These are phyloP conservation scores for Spiromastix sp. DNA, from an alignment of 2,329 filamentous ascomycete species.

Conservation along the genomic window DNA sequence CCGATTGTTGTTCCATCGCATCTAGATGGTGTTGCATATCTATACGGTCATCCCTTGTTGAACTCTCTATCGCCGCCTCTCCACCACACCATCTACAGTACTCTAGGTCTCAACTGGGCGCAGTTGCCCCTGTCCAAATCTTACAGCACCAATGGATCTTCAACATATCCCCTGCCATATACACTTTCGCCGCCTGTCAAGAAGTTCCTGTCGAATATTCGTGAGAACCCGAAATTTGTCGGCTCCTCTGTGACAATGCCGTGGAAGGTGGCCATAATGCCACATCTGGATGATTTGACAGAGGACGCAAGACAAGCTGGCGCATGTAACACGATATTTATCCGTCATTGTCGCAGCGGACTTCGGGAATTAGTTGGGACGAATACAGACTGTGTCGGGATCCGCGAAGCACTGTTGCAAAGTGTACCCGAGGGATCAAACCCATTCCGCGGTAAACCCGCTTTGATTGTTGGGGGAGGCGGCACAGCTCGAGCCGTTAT, in stretches of 20 bases:
- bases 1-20: constrained; percentile 21
- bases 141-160: constrained; percentile 14
- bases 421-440: constrained; percentile 31
- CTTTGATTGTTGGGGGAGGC: constrained; percentile 65
- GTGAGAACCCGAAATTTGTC: constrained; percentile 33
- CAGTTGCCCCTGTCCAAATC: constrained; percentile 37
- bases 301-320: constrained; percentile 58
- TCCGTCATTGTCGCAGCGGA: constrained; percentile 39
- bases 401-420: constrained; percentile 59
- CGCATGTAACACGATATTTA: constrained; percentile 70
- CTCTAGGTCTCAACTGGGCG: constrained; percentile 42
- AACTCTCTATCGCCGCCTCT: constrained; percentile 47
- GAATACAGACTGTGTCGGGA: constrained; percentile 72
- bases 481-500: constrained; percentile 69
- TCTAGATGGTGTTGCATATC: constrained; percentile 42
- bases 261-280: constrained; percentile 67
- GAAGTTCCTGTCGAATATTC: constrained; percentile 25
- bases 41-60: constrained; percentile 47
- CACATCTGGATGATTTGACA: constrained; percentile 62
- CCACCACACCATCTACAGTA: constrained; percentile 44
- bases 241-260: constrained; percentile 74
- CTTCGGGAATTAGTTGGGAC: constrained; percentile 54
- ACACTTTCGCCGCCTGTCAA: constrained; percentile 25
- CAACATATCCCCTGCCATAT: constrained; percentile 24
- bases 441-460: constrained; percentile 44